Evolutionary conservation across 768 basidiomycete genomes (phyloP), one percentile per base, ranked within the genome.

Genomic region (Tylopilus intermedius): DNA sequence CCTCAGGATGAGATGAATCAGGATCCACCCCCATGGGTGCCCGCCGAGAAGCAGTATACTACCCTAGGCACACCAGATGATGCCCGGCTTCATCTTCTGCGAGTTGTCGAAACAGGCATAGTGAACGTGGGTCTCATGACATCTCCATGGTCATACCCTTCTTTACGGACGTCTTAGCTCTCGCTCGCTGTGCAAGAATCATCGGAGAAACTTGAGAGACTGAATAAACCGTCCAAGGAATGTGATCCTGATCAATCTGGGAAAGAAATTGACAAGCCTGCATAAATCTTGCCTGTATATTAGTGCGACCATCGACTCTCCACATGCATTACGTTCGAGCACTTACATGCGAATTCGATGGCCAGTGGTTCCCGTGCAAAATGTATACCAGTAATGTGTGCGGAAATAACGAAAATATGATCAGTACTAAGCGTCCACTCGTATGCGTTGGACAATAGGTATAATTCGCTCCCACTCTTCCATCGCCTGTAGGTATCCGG

Each of bases 391-490:
- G 47, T 22, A 43, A 55, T 14, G 29, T 38, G 50, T 53, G 51
- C 51, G 54, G 58, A 45, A 60, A 38, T 47, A 61, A 49, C 53
- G 40, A 45, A 51, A 53, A 59, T 51, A 58, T 24, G 60, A 62
- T 63, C 57, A 54, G 45, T 58, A 49, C 74, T 80, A 91, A 66
- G 91, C 83, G 71, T 94, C 92, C 72, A 95, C 93, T 50, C 90
- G 85, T 74, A 95, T 95, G 51, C 90, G 88, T 70, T 94, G 90
- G 65, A 95, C 85, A 61, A 93, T 75, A 61, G 93, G 90, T 78
- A 94, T 92, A 66, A 94, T 88, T 71, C 88, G 78, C 50, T 97
- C 94, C 94, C 93, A 97, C 69, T 97, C 94, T 61, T 97, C 92
- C 89, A 95, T 94, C 50, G 90, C 84, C 87, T 92, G 58, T 18